Base-by-base conservation (phyloP, 2,329 filamentous ascomycete species). In the Neopestalotiopsis sp. region DNA sequence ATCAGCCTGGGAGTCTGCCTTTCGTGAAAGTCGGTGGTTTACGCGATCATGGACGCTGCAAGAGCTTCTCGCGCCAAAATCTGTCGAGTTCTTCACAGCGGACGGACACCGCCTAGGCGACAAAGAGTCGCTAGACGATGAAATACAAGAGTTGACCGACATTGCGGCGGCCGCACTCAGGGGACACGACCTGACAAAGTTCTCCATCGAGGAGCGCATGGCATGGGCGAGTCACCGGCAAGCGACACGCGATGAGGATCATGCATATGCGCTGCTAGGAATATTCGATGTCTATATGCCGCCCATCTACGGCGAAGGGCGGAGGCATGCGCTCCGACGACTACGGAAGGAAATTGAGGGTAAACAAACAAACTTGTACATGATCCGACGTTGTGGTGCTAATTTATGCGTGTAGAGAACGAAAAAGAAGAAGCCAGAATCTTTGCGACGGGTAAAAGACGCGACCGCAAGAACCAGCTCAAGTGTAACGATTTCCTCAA, bases 31-130 rank as follows among this genome's bases (percentile, higher is more conserved):
- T 34, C 42, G 65, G 14, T 67, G 65, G 65, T 67, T 67, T 1
- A 67, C 65, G 1, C 49, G 65, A 4, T 40, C 34, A 2, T 67
- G 56, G 65, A 67, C 65, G 40, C 34, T 67, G 1, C 65, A 67
- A 30, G 56, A 67, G 5, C 12, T 67, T 1, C 20, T 67, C 28
- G 77, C 76, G 5, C 77, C 76, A 5, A 14, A 20, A 58, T 69
- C 57, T 4, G 73, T 78, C 40, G 73, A 74, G 34, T 79, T 79
- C 71, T 79, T 74, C 56, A 65, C 71, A 9, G 24, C 61, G 7
- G 73, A 75, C 2, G 64, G 72, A 17, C 34, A 28, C 13, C 63
- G 57, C 3, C 69, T 79, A 10, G 76, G 77, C 28, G 68, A 72
- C 58, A 78, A 77, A 66, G 65, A 10, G 28, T 71, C 69, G 24